Evolutionary conservation across 192 early-diverging fungal species (phyloP), one percentile per base, ranked within the genome.

Genomic region (Entomortierella chlamydospora): DNA sequence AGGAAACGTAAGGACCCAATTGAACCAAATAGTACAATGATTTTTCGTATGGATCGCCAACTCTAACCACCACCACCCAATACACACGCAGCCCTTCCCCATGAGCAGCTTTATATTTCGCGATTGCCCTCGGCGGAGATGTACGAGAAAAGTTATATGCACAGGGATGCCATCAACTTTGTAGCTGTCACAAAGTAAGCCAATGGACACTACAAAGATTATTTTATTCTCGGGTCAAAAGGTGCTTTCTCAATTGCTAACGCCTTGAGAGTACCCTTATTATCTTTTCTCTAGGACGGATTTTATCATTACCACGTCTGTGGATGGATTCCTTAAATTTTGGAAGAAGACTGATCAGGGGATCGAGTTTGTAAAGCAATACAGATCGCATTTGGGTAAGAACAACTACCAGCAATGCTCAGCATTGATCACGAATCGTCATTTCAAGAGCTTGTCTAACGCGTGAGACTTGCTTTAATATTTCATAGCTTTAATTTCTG

Each of bases 351-450:
- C 93, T 22, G 88, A 85, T 7, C 84, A 85, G 41, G 98, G 97
- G 15, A 93, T 99, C 49, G 98, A 99, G 82, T 99, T 99, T 87
- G 97, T 98, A 37, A 99, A 99, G 83, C 96, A 98, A 76, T 99
- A 94, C 79, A 86, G 95, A 8, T 90, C 97, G 0, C 97, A 98
- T 82, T 55, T 98, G 12, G 91, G 90, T 64, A 85, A 86, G 52
- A 58, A 51, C 13, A 18, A 34, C 20, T n/a, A 18, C 13, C 33
- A 30, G 15, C 5, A 20, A 39, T 57, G 52, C 23, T 23, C 10
- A 23, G 31, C 2, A 31, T 57, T n/a, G n/a, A n/a, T n/a, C n/a
- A n/a, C n/a, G n/a, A n/a, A n/a, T n/a, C n/a, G n/a, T n/a, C n/a
- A n/a, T n/a, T n/a, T n/a, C n/a, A n/a, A n/a, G n/a, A n/a, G n/a